Conservation (phyloP, 2,329 filamentous ascomycete species). For the Tolypocladium amazonense region DNA sequence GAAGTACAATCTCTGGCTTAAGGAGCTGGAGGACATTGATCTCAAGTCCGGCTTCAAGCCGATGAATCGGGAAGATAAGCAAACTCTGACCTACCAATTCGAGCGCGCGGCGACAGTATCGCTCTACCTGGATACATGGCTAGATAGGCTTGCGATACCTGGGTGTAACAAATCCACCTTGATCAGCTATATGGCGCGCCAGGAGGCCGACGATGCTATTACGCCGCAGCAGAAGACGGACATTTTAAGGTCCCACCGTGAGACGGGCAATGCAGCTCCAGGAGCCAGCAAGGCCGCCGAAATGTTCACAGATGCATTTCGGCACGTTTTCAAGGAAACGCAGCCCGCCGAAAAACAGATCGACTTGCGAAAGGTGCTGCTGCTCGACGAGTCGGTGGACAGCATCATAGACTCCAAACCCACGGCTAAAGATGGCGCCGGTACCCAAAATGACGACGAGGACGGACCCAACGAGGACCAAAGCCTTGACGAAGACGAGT, state of each 20-base stretch:
- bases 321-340: slow-evolving; percentile 36
- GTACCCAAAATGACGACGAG: slow-evolving; percentile 22
- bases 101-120: slow-evolving; percentile 41
- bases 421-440: slow-evolving; percentile 33
- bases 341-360: slow-evolving; percentile 26
- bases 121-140: slow-evolving; percentile 44
- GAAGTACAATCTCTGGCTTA: slow-evolving; percentile 44
- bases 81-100: slow-evolving; percentile 34
- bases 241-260: slow-evolving; percentile 36
- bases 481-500: slow-evolving; percentile 22
- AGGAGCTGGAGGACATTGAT: slow-evolving; percentile 47
- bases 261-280: slow-evolving; percentile 26
- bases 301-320: slow-evolving; percentile 47
- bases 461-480: slow-evolving; percentile 21
- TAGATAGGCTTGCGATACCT: slow-evolving; percentile 36
- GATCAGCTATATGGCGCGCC: slow-evolving; percentile 41
- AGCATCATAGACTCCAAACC: slow-evolving; percentile 43
- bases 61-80: slow-evolving; percentile 40
- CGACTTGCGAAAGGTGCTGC: slow-evolving; percentile 39
- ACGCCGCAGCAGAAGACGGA: slow-evolving; percentile 45
- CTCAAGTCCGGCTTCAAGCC: slow-evolving; percentile 46
- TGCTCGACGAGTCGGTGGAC: slow-evolving; percentile 43
- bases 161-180: slow-evolving; percentile 41
- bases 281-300: slow-evolving; percentile 31
- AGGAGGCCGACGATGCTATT: slow-evolving; percentile 34